Base-by-base conservation (phyloP, 257 asterid species). In the Plantago major region DNA sequence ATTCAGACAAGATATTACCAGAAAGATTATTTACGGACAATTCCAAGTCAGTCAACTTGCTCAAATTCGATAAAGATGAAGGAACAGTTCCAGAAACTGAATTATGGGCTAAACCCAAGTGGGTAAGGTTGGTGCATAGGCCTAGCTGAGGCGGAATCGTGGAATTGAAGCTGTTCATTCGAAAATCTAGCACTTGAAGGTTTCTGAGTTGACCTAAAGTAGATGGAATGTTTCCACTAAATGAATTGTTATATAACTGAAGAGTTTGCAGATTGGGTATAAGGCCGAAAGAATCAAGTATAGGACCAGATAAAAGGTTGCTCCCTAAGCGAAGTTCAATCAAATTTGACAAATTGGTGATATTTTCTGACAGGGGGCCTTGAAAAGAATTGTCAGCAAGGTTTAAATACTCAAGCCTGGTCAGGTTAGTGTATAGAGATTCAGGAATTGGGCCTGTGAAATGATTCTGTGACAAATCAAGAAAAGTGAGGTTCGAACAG, bases 41-140 rank as follows among this genome's bases (percentile, higher is more conserved):
- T 4, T 92, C 95, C 74, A 92, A 65, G 0, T 74, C 63, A 3
- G 68, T 2, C 55, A 89, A 66, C 48, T 77, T 63, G 66, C 76
- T 80, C 67, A 88, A 70, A 42, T 73, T 81, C 22, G 96, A 79
- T 16, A 92, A 42, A 45, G 95, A 81, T 66, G 22, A 16, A 65
- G 98, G 98, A 84, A 92, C 69, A 37, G 79, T 45, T 19, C 97
- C 98, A 7, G 81, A 57, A 8, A 89, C 66, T 3, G 78, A 71
- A 70, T 87, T 78, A 9, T 1, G 5, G 13, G 84, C 84, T 3
- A 81, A 69, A 43, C 78, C 75, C 66, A 78, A 63, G 72, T 47
- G 78, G 33, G 78, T 65, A 26, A 81, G 75, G 58, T 68, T 75
- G 37, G 63, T 75, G 67, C 84, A 81, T 37, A 16, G 16, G 40